Evolutionary conservation across 2,329 filamentous ascomycete genomes (phyloP), one percentile per base, ranked within the genome.

Genomic region (Aspergillus intermedius): DNA sequence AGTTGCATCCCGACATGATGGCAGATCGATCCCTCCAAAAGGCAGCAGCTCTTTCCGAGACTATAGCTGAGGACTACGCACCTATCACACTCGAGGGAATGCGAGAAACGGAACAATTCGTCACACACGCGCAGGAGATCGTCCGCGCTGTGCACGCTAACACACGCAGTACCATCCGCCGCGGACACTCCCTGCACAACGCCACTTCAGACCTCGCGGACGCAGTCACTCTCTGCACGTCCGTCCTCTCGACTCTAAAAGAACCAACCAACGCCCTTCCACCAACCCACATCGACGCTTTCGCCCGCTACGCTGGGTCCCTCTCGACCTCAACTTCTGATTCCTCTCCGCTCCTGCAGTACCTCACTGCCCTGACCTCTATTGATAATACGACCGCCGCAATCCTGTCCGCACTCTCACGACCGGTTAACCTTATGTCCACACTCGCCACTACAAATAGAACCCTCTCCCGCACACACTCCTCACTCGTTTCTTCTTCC

Each of bases 91-190:
- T 54, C 15, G 81, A 86, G 53, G 87, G 93, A 54, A 81, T 91
- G 43, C 81, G 84, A 23, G 91, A 96, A 68, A 90, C 96, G 2
- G 91, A 97, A 62, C 84, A 93, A 58, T 95, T 98, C 67, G 84
- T 95, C 46, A 84, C 89, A 46, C 88, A 95, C 63, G 91, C 91
- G 17, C 82, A 89, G 58, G 91, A 97, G 48, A 91, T 90, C 68
- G 84, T 98, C 35, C 84, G 90, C 45, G 83, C 85, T 54, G 82
- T 97, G 51, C 91, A 91, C 60, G 84, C 86, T 60, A 86, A 88
- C 47, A 91, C 87, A 0, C 88, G 87, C 67, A 88, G 84, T 57
- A 82, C 94, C 45, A 84, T 93, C 35, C 83, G 91, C 49, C 81
- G 89, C 49, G 83, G 86, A 21, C 91, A 93, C 63, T 80, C 81